Base-by-base conservation (phyloP, 2,329 filamentous ascomycete species). In the Aspergillus sojae region DNA sequence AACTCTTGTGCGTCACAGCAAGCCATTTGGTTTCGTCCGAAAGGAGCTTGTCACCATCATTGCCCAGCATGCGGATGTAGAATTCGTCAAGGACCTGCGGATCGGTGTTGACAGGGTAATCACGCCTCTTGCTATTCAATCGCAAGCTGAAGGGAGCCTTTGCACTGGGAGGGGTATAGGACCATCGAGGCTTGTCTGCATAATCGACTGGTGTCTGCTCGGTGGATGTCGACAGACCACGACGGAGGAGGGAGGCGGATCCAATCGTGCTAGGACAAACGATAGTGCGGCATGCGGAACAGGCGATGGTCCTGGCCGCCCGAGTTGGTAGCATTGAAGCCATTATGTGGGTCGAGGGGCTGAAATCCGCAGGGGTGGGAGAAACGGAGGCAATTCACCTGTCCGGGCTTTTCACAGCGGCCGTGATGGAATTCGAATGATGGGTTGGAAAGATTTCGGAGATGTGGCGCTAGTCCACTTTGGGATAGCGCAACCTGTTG, bases 1-100 rank as follows among this genome's bases (percentile, higher is more conserved):
- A 98, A 80, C 93, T 97, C 86, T 98, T 98, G 79, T 98, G 95
- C 68, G 95, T 99, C 61, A 99, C 88, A 34, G 94, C 94, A 73
- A 98, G 83, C 95, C 95, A 99, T 82, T 97, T 98, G 66, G 95
- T 84, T 81, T 99, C 94, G 19, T 97, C 94, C 2, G 91, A 89
- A 62, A 99, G 83, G 76, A 95, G 77, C 70, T 85, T 86, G 69
- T 91, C 87, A 62, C 91, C 92, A 53, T 86, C 88, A 54, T 83
- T 83, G 6, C 94, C 94, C 61, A 98, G 81, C 70, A 98, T 86
- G 59, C 84, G 84, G 68, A 86, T 84, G 78, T 97, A 96, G 78
- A 93, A 91, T 56, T 86, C 83, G 76, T 98, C 91, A 61, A 99
- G 83, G 73, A 84, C 83, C 68, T 82, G 83, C 11, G 92, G 91